Percentiles rank a stretch among this genome's conserved stretches.
Conservation (phyloP, 208 protist species). For the Strigomonas galati region DNA sequence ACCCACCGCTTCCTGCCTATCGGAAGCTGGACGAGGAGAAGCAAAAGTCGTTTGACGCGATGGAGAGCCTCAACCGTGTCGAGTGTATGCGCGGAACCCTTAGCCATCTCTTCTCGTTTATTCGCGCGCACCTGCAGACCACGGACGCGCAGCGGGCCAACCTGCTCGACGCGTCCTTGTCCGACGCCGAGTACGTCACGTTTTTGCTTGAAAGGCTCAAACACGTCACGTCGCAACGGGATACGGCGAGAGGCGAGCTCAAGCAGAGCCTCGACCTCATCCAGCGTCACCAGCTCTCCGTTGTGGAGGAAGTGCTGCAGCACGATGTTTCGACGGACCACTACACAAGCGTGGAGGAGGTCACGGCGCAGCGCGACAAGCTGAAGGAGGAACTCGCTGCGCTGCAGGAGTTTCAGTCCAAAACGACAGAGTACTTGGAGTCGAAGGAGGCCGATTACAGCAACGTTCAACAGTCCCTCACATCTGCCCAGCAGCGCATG, state of each 20-base stretch:
- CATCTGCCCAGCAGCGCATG: background rate
- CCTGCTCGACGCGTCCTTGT: conserved; percentile 58
- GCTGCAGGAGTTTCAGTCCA: conserved; percentile 16
- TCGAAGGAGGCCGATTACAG: background rate
- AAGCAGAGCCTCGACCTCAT: conserved; percentile 51
- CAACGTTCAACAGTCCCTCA: background rate
- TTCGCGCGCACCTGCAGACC: too few species aligned
- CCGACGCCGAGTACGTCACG: conserved; percentile 55
- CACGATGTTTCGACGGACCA: conserved; percentile 69
- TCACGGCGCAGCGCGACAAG: conserved; percentile 50
- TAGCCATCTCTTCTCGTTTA: too few species aligned
- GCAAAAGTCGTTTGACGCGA: too few species aligned
- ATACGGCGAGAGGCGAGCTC: conserved; percentile 34
- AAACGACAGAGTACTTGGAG: background rate
- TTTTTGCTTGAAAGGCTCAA: conserved; percentile 42
- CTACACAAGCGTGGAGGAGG: conserved; percentile 63
- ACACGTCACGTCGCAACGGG: conserved; percentile 39
- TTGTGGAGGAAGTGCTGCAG: conserved; percentile 66
- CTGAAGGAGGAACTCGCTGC: conserved; percentile 50
- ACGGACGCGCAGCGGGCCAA: conserved; percentile 39
- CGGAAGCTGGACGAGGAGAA: too few species aligned
- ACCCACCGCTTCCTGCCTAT: too few species aligned
- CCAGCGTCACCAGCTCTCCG: conserved; percentile 65
- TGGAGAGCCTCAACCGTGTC: too few species aligned
- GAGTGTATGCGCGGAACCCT: too few species aligned